A percentile compares a stretch with the other conserved stretches of the same genome.
phyloP scores from a whole-genome alignment of 805 yeast species.

The Nakazawaea pomicola region DNA sequence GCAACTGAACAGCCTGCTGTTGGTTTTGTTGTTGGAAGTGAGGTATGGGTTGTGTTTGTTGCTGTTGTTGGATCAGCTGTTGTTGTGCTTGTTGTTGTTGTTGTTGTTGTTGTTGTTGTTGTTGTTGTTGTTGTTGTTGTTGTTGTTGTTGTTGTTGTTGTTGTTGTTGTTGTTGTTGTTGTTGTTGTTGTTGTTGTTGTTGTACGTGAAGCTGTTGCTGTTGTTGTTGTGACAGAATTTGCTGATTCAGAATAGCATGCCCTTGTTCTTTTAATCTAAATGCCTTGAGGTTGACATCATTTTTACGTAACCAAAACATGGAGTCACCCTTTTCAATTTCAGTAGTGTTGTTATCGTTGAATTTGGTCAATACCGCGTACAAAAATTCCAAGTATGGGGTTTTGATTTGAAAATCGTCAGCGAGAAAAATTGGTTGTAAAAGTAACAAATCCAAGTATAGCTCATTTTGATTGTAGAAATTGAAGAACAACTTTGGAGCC shows the following conservation, averaged over 20 bases:
- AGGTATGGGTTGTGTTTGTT: conserved; percentile 1
- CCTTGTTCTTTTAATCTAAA: conserved; percentile 23
- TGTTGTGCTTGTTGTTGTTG: not conserved
- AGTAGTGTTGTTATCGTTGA: conserved; percentile 41
- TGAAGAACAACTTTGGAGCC: conserved; percentile 61
- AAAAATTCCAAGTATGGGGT: conserved; percentile 89
- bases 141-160: conserved; percentile 14
- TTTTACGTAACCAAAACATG: conserved; percentile 28
- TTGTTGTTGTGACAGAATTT: conserved; percentile 19
- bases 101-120: conserved; percentile 7
- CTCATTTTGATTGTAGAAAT: conserved; percentile 52
- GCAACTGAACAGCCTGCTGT: too few species aligned
- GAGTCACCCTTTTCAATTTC: conserved; percentile 25
- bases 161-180: conserved; percentile 15
- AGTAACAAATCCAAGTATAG: conserved; percentile 70
- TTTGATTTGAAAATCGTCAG: conserved; percentile 82
- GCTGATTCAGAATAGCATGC: conserved; percentile 20
- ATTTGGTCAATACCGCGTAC: conserved; percentile 73
- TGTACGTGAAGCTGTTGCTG: conserved; percentile 19
- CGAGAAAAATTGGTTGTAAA: conserved; percentile 81
- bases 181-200: conserved; percentile 11
- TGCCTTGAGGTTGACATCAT: conserved; percentile 18
- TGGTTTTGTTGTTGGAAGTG: too few species aligned
- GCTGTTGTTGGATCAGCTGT: too few species aligned
- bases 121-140: conserved; percentile 20